Percentiles rank a stretch among this genome's conserved stretches.
phyloP scores from a whole-genome alignment of 1,139 yeast species.

The Citeromyces hawaiiensis region DNA sequence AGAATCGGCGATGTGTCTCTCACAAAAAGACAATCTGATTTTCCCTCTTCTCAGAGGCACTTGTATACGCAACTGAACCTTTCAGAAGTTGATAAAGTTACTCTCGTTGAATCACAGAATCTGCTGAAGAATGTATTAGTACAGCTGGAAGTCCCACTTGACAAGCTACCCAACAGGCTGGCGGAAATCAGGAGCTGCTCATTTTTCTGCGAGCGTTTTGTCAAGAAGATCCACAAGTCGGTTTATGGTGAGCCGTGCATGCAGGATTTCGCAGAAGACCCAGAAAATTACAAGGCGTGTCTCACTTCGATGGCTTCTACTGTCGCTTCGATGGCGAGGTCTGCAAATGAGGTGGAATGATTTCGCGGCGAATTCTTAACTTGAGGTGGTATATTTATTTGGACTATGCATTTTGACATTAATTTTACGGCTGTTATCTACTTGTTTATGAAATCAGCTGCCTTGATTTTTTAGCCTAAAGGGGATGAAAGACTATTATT shows the following conservation, averaged over 20 bases:
- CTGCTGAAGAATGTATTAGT: conserved; percentile 7
- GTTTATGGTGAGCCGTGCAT: conserved; percentile 1
- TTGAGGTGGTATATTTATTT: not conserved
- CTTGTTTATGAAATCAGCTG: no score
- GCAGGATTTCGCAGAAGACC: not conserved
- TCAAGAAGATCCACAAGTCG: conserved; percentile 1
- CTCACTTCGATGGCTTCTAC: not conserved
- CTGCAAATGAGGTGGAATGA: not conserved
- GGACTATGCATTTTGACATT: not conserved
- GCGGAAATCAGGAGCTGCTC: not conserved
- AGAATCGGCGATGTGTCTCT: not conserved
- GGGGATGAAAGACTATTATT: no score
- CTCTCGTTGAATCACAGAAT: conserved; percentile 9
- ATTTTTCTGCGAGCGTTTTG: not conserved
- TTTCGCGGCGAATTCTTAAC: not conserved
- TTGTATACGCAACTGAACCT: not conserved
- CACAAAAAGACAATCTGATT: not conserved
- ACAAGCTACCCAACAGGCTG: not conserved
- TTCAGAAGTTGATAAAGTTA: conserved; percentile 5
- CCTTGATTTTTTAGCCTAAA: no score
- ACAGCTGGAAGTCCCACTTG: conserved; percentile 1
- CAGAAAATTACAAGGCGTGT: not conserved
- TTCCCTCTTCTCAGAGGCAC: not conserved
- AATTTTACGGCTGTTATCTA: no score
- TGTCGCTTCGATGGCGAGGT: not conserved